These are phyloP conservation scores for Heliamphora pulchella DNA, from an alignment of 179 eudicot genomes.

Conservation along the genomic window DNA sequence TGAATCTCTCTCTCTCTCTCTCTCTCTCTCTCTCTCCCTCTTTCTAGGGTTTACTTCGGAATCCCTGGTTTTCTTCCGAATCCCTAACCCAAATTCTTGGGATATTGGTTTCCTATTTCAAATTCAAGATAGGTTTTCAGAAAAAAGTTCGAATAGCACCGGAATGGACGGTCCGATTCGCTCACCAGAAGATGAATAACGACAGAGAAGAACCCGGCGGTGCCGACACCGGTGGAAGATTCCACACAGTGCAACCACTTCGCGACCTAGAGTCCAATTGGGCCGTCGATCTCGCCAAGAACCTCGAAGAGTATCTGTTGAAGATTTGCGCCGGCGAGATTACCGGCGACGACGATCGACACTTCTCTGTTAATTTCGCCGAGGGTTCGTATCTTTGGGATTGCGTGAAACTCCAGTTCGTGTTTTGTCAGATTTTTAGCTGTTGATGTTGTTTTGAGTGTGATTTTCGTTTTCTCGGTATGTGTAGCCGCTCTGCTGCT, in stretches of 20 bases:
- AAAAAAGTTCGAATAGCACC: constrained; percentile 6
- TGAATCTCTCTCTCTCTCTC: constrained; percentile 14
- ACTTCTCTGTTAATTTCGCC: constrained; percentile 62
- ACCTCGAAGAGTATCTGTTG: constrained; percentile 73
- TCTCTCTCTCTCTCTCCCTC: neutral
- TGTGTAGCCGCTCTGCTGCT: constrained; percentile 83
- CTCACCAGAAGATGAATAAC: constrained; percentile 29
- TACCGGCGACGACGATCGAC: constrained; percentile 28
- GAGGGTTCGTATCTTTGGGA: constrained; percentile 43
- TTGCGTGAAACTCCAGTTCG: neutral
- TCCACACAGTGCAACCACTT: constrained; percentile 58
- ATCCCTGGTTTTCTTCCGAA: neutral
- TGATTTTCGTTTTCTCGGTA: constrained; percentile 15
- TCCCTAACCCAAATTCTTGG: neutral
- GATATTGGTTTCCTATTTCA: neutral
- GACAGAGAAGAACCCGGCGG: constrained; percentile 18
- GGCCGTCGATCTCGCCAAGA: constrained; percentile 86
- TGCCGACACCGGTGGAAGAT: constrained; percentile 16
- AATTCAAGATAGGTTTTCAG: constrained; percentile 23
- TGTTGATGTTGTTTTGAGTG: constrained; percentile 11
- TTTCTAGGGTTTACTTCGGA: neutral
- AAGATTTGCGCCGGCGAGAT: constrained; percentile 88
- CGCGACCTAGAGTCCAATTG: constrained; percentile 82
- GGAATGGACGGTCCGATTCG: constrained; percentile 10
- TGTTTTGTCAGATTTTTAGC: neutral